Evolutionary conservation across 2,329 filamentous ascomycete genomes (phyloP).

Genomic region (Xylariaceae sp.): DNA sequence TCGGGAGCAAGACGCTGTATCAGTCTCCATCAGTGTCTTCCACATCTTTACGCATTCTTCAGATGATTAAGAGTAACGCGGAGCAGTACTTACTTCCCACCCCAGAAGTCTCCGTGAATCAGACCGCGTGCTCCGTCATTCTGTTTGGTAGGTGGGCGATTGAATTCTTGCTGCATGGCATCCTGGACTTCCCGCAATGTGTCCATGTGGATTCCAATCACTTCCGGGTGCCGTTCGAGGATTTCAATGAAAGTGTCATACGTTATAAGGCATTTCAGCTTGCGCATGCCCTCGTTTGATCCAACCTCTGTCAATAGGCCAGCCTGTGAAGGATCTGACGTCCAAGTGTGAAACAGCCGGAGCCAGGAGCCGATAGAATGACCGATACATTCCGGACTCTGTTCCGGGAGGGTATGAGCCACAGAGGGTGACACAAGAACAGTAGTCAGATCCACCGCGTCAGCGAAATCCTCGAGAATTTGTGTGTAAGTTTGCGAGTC

Average conservation of each 20-base stretch:
- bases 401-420: not conserved
- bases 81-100: slow-evolving; percentile 7
- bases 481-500: slow-evolving; percentile 3
- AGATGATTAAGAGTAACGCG: not conserved
- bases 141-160: not conserved
- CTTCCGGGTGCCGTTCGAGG: slow-evolving; percentile 6
- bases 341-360: slow-evolving; percentile 8
- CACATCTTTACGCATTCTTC: not conserved
- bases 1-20: slow-evolving; percentile 19
- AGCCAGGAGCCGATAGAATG: slow-evolving; percentile 7
- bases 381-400: slow-evolving; percentile 1
- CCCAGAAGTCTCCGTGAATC: slow-evolving; percentile 13
- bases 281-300: slow-evolving; percentile 6
- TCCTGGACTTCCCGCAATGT: slow-evolving; percentile 2
- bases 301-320: not conserved
- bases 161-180: slow-evolving; percentile 2
- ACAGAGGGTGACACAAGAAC: slow-evolving; percentile 2
- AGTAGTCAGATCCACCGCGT: slow-evolving; percentile 3
- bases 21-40: not conserved
- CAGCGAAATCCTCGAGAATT: slow-evolving; percentile 3
- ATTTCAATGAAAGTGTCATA: slow-evolving; percentile 11
- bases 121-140: slow-evolving; percentile 1
- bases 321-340: not conserved
- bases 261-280: slow-evolving; percentile 10
- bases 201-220: slow-evolving; percentile 1